Base-by-base conservation (phyloP, 75 land plant genomes). In the Cryptomeria japonica region DNA sequence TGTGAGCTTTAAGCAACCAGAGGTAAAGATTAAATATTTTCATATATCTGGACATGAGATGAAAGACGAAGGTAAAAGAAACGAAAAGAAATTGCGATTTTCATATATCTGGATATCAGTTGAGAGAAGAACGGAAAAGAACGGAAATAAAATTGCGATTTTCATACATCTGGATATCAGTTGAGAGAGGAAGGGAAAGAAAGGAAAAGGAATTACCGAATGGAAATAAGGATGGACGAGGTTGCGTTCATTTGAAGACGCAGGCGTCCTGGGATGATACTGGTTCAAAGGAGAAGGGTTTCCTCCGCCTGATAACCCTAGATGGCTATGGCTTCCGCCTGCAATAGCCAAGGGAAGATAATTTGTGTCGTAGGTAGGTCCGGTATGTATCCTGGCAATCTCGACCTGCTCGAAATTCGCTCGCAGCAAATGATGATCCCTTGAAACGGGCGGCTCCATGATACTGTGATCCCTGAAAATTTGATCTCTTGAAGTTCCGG, bases 401-500 rank as follows among this genome's bases (percentile, higher is more conserved):
- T 82, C 84, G 22, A n/a, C 47, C 49, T 82, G 84, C 32, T 82
- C 84, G 42, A 46, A 46, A 82, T 82, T 82, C 1, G 34, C 32
- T 28, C 44, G 32, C 12, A 39, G 84, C 15, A 82, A 9, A 28
- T 38, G 16, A 80, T 80, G 84, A 31, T 82, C 84, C 84, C 84
- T 46, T 82, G 84, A 46, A 82, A 82, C 46, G 13, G 46, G 84
- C 32, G 84, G 47, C 22, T 82, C 84, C 34, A 82, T 82, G 84
- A 82, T 82, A 82, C 47, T 82, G 51, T 82, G 84, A 82, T 82
- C 84, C 53, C 84, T 82, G 84, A 82, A 82, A 82, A 82, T 82
- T 22, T 82, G 84, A 32, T 82, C 53, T 46, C 84, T 42, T 10
- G 84, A 82, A 44, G 47, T 25, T 42, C 32, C 49, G 31, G 49